Conservation (phyloP, 1,284 basidiomycete species). For the Tylopilus orsonianus region DNA sequence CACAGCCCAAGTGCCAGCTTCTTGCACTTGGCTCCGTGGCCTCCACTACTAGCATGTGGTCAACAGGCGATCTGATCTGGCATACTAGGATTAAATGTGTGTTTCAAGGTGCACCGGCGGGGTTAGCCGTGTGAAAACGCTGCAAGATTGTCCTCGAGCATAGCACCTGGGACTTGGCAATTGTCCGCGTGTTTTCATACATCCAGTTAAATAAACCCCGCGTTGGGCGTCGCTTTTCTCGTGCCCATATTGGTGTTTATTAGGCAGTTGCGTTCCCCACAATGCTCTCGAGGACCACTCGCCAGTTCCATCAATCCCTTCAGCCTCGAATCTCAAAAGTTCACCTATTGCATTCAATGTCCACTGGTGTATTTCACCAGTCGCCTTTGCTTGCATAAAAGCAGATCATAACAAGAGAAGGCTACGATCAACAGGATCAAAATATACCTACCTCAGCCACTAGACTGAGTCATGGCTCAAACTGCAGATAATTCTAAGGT, state of each 20-base stretch:
- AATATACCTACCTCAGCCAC: not conserved
- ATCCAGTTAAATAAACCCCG: slow-evolving; percentile 1
- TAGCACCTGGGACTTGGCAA: not conserved
- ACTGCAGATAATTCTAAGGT: slow-evolving; percentile 13
- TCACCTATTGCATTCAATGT: no score
- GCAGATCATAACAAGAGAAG: not conserved
- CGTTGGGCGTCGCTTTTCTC: not conserved
- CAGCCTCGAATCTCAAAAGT: not conserved
- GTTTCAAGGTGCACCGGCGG: not conserved
- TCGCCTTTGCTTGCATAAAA: not conserved
- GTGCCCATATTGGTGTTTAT: slow-evolving; percentile 8
- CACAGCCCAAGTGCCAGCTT: not conserved
- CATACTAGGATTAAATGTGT: not conserved
- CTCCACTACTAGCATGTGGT: not conserved
- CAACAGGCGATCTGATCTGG: slow-evolving; percentile 12
- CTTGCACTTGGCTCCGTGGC: slow-evolving; percentile 5
- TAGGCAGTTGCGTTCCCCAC: not conserved
- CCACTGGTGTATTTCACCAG: not conserved
- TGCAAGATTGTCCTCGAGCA: not conserved
- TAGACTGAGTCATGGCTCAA: not conserved
- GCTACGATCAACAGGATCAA: not conserved
- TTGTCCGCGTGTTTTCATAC: slow-evolving; percentile 15
- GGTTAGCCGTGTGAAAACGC: not conserved
- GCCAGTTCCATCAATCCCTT: not conserved
- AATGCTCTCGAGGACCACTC: slow-evolving; percentile 4